A percentile compares a stretch with the other conserved stretches of the same genome.
phyloP scores from a whole-genome alignment of 129 eudicot species.

The Lactuca saligna region DNA sequence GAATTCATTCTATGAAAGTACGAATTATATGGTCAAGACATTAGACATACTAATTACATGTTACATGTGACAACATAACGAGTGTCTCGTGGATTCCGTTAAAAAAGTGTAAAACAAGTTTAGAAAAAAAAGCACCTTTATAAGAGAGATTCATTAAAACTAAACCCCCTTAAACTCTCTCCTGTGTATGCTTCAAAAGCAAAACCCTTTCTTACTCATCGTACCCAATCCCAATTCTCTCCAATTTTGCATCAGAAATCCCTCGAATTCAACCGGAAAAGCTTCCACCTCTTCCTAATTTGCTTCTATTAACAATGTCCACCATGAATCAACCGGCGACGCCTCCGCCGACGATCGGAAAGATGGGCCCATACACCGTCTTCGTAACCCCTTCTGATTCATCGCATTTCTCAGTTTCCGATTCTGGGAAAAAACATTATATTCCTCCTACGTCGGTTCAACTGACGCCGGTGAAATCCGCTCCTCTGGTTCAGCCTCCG shows the following conservation, averaged over 20 bases:
- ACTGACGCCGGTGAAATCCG: slow-evolving; percentile 20
- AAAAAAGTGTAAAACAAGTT: background rate
- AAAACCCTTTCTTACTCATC: background rate
- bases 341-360: slow-evolving; percentile 77
- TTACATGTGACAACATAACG: background rate
- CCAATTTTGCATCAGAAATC: background rate
- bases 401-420: slow-evolving; percentile 14
- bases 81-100: background rate
- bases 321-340: slow-evolving; percentile 47
- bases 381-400: slow-evolving; percentile 56
- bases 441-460: slow-evolving; percentile 21
- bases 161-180: background rate
- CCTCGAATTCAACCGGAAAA: background rate
- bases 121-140: background rate
- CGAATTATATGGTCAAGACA: too few relatives aligned
- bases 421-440: slow-evolving; percentile 18
- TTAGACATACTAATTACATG: background rate
- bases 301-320: slow-evolving; percentile 35
- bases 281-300: background rate
- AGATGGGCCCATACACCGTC: slow-evolving; percentile 90
- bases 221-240: background rate
- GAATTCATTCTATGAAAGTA: too few relatives aligned
- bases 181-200: background rate
- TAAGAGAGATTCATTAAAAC: background rate
- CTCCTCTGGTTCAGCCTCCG: slow-evolving; percentile 48